Evolutionary conservation across 306 rosid genomes (phyloP), one percentile per base, ranked within the genome.

Genomic region (Vigna unguiculata): DNA sequence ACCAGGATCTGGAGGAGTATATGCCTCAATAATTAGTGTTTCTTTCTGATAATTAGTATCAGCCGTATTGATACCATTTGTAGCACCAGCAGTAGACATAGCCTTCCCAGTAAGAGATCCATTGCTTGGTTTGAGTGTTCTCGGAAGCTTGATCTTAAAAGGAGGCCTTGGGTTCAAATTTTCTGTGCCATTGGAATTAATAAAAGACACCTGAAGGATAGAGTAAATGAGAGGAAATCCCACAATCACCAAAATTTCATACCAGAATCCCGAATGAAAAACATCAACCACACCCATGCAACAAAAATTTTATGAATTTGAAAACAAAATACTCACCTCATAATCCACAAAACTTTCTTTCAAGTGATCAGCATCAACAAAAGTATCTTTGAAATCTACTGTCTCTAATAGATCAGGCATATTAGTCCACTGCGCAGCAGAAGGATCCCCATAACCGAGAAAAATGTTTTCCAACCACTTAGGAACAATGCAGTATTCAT

Each of bases 381-480:
- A 90, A 67, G 99, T 95, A 78, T 95, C 99, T 86, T 95, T 95
- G 82, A 95, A 95, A 87, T 92, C 99, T 25, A 95, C 97, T 2
- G 89, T 83, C 80, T 86, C 92, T 83, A 95, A 85, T 21, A 92
- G 92, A 88, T 92, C 97, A 14, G 97, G 97, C 97, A 95, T 92
- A 52, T 92, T 95, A 80, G 90, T 90, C 99, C 99, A 95, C 66
- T 90, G 99, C 19, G 97, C 99, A 12, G 97, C 99, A 10, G 96
- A 90, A 84, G 99, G 97, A 83, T 95, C 90, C 63, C 99, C 99
- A 48, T 95, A 95, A 51, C 99, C 99, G 75, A 95, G 85, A 86
- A 95, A 91, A 46, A 91, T 71, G 41, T 92, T 91, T 62, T 95
- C 97, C 87, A 95, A 51, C 99, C 99, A 95, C 77, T 92, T 93